A percentile compares a stretch with the other conserved stretches of the same genome.
Conservation (phyloP, 495 filamentous ascomycete species). For the Podospora pseudocomata region DNA sequence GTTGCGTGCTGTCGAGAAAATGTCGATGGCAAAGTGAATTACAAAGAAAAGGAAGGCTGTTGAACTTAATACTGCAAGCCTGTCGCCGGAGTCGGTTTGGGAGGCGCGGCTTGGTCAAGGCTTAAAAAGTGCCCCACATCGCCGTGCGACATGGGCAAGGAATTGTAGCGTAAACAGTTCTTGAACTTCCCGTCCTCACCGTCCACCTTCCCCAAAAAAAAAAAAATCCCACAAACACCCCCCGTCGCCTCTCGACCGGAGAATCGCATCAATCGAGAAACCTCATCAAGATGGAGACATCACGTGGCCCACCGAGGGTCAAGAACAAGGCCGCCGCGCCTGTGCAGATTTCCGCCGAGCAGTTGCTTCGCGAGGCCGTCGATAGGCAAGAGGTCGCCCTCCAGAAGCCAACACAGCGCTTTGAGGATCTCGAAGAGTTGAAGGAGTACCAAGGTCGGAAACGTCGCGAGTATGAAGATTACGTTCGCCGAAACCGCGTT, state of each 20-base stretch:
- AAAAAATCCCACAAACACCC: not conserved
- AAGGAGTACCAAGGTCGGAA: conserved; percentile 97
- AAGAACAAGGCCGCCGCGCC: conserved; percentile 93
- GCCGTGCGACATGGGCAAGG: not conserved
- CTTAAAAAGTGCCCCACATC: not conserved
- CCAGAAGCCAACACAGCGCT: conserved; percentile 88
- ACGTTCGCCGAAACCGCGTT: conserved; percentile 89
- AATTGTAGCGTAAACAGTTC: not conserved
- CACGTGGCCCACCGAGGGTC: conserved; percentile 91
- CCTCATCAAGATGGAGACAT: conserved; percentile 70
- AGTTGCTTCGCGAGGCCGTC: conserved; percentile 95
- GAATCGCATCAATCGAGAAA: not conserved
- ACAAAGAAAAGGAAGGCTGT: not conserved
- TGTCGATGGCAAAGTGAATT: not conserved
- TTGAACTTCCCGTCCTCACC: not conserved
- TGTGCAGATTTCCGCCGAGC: conserved; percentile 90
- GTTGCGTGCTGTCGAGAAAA: conserved; percentile 3
- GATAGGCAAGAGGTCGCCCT: conserved; percentile 89
- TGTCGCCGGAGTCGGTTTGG: not conserved
- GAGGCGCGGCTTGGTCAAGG: not conserved
- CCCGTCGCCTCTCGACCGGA: not conserved
- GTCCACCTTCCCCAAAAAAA: not conserved
- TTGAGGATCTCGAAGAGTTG: conserved; percentile 94
- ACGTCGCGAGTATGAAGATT: conserved; percentile 95
- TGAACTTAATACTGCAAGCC: not conserved